phyloP scores from a whole-genome alignment of 768 basidiomycete genomes.

The Boletus pseudopeckii region DNA sequence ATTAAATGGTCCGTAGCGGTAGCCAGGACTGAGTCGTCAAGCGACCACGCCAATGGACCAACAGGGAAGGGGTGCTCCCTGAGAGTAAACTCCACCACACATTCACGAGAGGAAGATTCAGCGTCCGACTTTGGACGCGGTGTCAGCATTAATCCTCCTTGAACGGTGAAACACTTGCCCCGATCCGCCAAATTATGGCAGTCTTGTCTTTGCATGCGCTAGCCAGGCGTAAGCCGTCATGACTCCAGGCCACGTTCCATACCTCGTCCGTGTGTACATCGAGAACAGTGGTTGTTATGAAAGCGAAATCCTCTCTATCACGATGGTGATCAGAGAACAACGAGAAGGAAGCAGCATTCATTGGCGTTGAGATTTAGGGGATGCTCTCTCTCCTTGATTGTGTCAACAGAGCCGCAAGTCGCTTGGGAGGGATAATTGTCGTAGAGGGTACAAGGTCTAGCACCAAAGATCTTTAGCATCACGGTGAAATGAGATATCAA shows the following conservation, averaged over 20 bases:
- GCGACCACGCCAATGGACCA: slow-evolving; percentile 87
- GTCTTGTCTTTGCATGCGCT: slow-evolving; percentile 84
- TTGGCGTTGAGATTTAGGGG: slow-evolving; percentile 85
- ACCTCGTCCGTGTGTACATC: slow-evolving; percentile 90
- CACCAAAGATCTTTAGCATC: neutral
- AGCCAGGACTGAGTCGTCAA: slow-evolving; percentile 81
- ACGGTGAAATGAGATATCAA: slow-evolving; percentile 30
- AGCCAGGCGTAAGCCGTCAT: slow-evolving; percentile 78
- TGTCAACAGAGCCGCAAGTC: slow-evolving; percentile 78
- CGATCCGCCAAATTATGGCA: slow-evolving; percentile 86
- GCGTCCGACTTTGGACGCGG: slow-evolving; percentile 38
- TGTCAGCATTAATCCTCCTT: slow-evolving; percentile 4
- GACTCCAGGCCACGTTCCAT: slow-evolving; percentile 95
- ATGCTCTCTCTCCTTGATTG: slow-evolving; percentile 70
- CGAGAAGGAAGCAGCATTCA: slow-evolving; percentile 58
- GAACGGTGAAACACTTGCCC: slow-evolving; percentile 47
- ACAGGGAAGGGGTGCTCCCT: slow-evolving; percentile 76
- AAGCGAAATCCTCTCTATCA: slow-evolving; percentile 77
- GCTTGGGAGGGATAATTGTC: slow-evolving; percentile 88
- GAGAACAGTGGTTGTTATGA: slow-evolving; percentile 78
- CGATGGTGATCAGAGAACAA: slow-evolving; percentile 86
- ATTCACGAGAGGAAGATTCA: slow-evolving; percentile 53
- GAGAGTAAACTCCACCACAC: slow-evolving; percentile 56
- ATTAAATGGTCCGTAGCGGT: slow-evolving; percentile 79
- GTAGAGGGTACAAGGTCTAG: slow-evolving; percentile 86